Evolutionary conservation across 2,329 filamentous ascomycete genomes (phyloP), one percentile per base, ranked within the genome.

Genomic region (Fusarium sp.): DNA sequence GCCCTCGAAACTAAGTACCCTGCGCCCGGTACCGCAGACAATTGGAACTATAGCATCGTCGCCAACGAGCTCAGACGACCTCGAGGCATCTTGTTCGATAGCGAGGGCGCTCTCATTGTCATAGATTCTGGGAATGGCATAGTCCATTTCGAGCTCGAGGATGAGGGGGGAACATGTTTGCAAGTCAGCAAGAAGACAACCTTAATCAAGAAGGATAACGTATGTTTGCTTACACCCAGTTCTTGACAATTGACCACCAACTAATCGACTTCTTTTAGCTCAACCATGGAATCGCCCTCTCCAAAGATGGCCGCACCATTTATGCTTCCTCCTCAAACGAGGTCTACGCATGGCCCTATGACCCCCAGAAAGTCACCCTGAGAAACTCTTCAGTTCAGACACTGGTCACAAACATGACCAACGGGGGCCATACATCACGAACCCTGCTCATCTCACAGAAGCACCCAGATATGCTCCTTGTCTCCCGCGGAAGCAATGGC

Each of bases 341-440:
- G n/a, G 89, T 92, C 33, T 90, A 84, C 74, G 81, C 86, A 4
- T 93, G 90, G 88, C 76, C 82, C 28, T 94, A 94, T 75, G 84
- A 92, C 74, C 79, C 86, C n/a, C 74, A 77, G 5, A 78, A 82
- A 11, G 81, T 80, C 47, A 84, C 84, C 6, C 83, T 88, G 42
- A 68, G 62, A 23, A 69, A 75, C 43, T 68, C 74, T 53, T 84
- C 82, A 13, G 35, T 37, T 49, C 81, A 81, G 61, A 87, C 84
- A 5, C 63, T 93, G 7, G 81, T 94, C 46, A 81, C 80, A 37
- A 88, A 88, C 68, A 92, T 93, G 90, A 82, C 72, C 70, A 85
- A 84, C 61, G 77, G 81, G 8, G 90, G 89, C 48, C 90, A 93
- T 71, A 86, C 82, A 8, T 91, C 90, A 1, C 85, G 92, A 35